Base-by-base conservation (phyloP, 176 grass and related monocot species). In the Olyra latifolia region DNA sequence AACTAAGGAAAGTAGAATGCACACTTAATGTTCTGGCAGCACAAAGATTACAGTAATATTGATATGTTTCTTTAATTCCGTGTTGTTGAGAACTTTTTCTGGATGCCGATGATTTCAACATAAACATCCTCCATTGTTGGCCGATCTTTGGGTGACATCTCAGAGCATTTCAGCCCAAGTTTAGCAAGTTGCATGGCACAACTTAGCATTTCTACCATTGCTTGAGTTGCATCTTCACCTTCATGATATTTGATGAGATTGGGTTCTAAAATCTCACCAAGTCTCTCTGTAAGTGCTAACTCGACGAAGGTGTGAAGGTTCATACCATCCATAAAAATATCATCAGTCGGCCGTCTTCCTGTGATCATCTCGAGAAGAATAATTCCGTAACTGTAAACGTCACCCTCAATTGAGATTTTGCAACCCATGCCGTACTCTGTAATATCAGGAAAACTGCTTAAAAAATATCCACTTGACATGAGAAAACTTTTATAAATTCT, bases 381-480 rank as follows among this genome's bases (percentile, higher is more conserved):
- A 49, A 78, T 65, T n/a, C 82, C 82, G n/a, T 60, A 84, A 63
- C 82, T 77, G 23, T 77, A 77, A 16, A 84, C 22, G 10, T 84
- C 82, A 1, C 73, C 82, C 14, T 69, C 82, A n/a, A 3, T 40
- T 10, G 82, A 84, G 20, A 84, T 77, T 61, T 25, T 40, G 22
- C 64, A 10, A 0, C 63, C 82, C 64, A 77, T 60, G 14, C 63
- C 73, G 61, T 84, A 84, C 43, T 84, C 73, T 84, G 82, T 40
- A 84, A 65, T 38, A 1, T 38, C 19, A 10, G 16, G 25, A 54
- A 54, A 62, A 16, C 0, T 7, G 58, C 5, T 30, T 15, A 54
- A 20, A 8, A 0, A 54, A 54, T n/a, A 7, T n/a, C 8, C 19
- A 0, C 6, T 45, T n/a, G n/a, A n/a, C n/a, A n/a, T n/a, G n/a